These are phyloP conservation scores for Tylopilus sp. DNA, from an alignment of 768 basidiomycete genomes.

Conservation along the genomic window DNA sequence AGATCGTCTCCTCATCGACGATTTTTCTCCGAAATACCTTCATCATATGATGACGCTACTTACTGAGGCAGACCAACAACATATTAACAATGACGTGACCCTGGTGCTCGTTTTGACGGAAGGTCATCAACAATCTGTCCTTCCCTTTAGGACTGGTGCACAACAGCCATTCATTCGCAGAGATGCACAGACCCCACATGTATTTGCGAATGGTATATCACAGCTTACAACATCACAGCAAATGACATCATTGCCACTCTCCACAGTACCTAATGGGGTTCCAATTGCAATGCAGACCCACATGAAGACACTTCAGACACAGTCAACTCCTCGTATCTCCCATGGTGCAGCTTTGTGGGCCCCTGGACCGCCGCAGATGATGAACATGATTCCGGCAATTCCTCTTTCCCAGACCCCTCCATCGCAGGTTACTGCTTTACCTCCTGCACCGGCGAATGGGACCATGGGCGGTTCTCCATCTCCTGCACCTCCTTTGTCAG, in stretches of 20 bases:
- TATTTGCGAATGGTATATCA: conserved; percentile 25
- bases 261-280: conserved; percentile 39
- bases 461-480: conserved; percentile 28
- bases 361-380: conserved; percentile 37
- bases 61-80: conserved; percentile 50
- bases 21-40: conserved; percentile 60
- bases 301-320: conserved; percentile 57
- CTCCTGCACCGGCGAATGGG: conserved; percentile 33
- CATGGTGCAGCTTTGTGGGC: conserved; percentile 37
- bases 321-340: conserved; percentile 54
- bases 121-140: conserved; percentile 47
- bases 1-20: conserved; percentile 67
- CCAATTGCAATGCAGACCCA: conserved; percentile 60
- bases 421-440: conserved; percentile 26
- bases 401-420: conserved; percentile 34
- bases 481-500: conserved; percentile 40
- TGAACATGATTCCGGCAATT: conserved; percentile 31
- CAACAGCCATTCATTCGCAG: conserved; percentile 29
- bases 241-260: conserved; percentile 20
- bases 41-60: conserved; percentile 55
- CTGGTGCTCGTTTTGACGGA: conserved; percentile 42
- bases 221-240: conserved; percentile 22
- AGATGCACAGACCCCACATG: conserved; percentile 23
- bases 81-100: conserved; percentile 49
- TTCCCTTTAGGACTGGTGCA: conserved; percentile 44